Evolutionary conservation across 2,329 filamentous ascomycete genomes (phyloP).

Genomic region (Sarocladiaceae sp.): DNA sequence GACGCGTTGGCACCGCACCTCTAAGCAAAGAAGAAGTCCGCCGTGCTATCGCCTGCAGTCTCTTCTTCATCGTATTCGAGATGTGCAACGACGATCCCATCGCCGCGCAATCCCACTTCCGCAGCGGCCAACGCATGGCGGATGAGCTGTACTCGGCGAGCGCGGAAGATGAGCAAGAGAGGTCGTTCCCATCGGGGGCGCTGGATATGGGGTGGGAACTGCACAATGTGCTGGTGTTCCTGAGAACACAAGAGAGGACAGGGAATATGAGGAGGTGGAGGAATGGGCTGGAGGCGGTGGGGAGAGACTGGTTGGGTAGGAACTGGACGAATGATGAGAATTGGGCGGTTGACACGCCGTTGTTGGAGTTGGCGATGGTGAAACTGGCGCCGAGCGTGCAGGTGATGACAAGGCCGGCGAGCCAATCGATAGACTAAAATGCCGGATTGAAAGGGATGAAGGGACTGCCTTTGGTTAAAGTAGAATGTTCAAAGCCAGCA

Average conservation of each 20-base stretch:
- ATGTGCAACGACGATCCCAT: conserved; percentile 28
- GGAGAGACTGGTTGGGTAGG: conserved; percentile 3
- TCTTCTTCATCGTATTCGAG: conserved; percentile 33
- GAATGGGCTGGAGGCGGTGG: conserved; percentile 2
- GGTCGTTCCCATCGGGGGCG: not conserved
- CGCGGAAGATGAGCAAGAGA: not conserved
- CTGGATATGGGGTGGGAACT: conserved; percentile 10
- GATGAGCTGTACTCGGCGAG: conserved; percentile 20
- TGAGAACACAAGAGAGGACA: conserved; percentile 5
- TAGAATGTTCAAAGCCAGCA: too few relatives aligned
- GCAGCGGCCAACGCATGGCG: conserved; percentile 29
- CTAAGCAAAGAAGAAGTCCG: conserved; percentile 16
- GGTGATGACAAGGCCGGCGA: too few relatives aligned
- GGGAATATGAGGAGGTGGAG: conserved; percentile 3
- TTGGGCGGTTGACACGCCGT: not conserved
- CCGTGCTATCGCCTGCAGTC: conserved; percentile 25
- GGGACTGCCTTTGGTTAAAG: too few relatives aligned
- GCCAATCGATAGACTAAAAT: too few relatives aligned
- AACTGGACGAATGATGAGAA: not conserved
- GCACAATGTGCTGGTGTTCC: conserved; percentile 11
- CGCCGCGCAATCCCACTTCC: conserved; percentile 28
- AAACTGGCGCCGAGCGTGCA: conserved; percentile 4
- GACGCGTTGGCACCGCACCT: conserved; percentile 26
- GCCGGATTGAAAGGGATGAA: too few relatives aligned
- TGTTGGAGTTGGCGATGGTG: conserved; percentile 7